Base-by-base conservation (phyloP, 2,329 filamentous ascomycete genomes). In the Calonectria multiphialidica region DNA sequence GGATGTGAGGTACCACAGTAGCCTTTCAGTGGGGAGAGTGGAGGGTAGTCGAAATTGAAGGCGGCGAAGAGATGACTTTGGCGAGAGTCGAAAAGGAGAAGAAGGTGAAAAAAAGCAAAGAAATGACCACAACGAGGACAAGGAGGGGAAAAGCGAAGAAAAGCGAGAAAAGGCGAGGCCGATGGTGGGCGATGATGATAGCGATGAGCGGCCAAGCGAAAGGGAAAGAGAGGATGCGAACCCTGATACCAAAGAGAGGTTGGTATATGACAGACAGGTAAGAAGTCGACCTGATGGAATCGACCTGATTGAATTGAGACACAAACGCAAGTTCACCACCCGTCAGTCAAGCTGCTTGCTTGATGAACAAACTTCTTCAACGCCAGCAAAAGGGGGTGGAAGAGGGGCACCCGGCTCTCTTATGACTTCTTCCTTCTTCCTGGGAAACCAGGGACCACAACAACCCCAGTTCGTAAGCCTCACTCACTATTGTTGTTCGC, bases 261-360 rank as follows among this genome's bases (percentile, higher is more conserved):
- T 62, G 57, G 57, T 62, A 62, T 62, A 25, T 33, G 21, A 40
- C 13, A 45, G 40, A 71, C 16, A 16, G 57, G 63, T 28, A 66
- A 59, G 61, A 68, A 68, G 72, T 76, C 63, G 75, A 75, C 64
- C 68, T 68, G 57, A 23, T 62, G 70, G 73, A n/a, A n/a, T n/a
- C n/a, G n/a, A n/a, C n/a, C n/a, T n/a, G n/a, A n/a, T n/a, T n/a
- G n/a, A n/a, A n/a, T n/a, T n/a, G n/a, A 66, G 63, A 66, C 45
- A 53, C 35, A 44, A 28, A 40, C 47, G 55, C 67, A 40, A 30
- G n/a, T 44, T 37, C 23, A 44, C 35, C 33, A 30, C 28, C 28
- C 25, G 33, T 25, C 28, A 35, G 33, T 25, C 21, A 53, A 55
- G 35, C 16, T 55, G 33, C 23, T 67, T 50, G 69, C 35, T 67